Percentiles rank a stretch among this genome's conserved stretches.
Evolutionary conservation across 2,329 filamentous ascomycete genomes (phyloP).

Genomic region (Aureobasidium lini): DNA sequence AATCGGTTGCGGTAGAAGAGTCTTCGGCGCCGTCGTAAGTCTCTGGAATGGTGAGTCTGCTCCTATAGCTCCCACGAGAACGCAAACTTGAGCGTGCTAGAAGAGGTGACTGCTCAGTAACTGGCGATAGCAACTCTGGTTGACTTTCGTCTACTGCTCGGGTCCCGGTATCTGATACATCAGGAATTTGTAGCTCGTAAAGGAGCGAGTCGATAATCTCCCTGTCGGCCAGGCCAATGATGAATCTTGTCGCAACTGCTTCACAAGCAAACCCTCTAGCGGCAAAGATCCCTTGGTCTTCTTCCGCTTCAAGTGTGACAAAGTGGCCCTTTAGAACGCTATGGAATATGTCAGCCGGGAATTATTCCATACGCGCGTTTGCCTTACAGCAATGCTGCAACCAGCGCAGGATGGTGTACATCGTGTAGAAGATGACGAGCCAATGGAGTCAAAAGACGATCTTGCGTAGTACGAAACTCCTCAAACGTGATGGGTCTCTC

Average conservation of each 20-base stretch:
- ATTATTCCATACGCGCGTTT: neutral
- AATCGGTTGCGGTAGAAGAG: neutral
- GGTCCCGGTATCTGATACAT: neutral
- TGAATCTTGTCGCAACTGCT: slow-evolving; percentile 72
- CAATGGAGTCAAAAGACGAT: slow-evolving; percentile 49
- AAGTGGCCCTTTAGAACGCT: slow-evolving; percentile 73
- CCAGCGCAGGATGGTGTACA: slow-evolving; percentile 61
- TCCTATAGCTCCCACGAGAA: slow-evolving; percentile 8
- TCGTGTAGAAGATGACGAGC: slow-evolving; percentile 56
- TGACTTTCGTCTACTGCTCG: neutral
- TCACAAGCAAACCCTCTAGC: slow-evolving; percentile 68
- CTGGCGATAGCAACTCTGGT: neutral
- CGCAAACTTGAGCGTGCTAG: neutral
- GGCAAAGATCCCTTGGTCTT: slow-evolving; percentile 58
- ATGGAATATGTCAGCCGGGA: neutral
- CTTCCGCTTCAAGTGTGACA: slow-evolving; percentile 50
- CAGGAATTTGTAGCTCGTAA: slow-evolving; percentile 54
- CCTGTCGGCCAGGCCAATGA: slow-evolving; percentile 61
- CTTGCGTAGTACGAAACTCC: slow-evolving; percentile 60
- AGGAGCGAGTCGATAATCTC: slow-evolving; percentile 69
- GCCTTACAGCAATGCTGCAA: slow-evolving; percentile 62
- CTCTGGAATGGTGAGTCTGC: neutral
- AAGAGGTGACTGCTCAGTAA: neutral
- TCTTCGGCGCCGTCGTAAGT: neutral
- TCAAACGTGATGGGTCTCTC: slow-evolving; percentile 63